Percentiles rank a stretch among this genome's conserved stretches.
Conservation (phyloP, 345 rosid genomes). For the Pistacia vera region DNA sequence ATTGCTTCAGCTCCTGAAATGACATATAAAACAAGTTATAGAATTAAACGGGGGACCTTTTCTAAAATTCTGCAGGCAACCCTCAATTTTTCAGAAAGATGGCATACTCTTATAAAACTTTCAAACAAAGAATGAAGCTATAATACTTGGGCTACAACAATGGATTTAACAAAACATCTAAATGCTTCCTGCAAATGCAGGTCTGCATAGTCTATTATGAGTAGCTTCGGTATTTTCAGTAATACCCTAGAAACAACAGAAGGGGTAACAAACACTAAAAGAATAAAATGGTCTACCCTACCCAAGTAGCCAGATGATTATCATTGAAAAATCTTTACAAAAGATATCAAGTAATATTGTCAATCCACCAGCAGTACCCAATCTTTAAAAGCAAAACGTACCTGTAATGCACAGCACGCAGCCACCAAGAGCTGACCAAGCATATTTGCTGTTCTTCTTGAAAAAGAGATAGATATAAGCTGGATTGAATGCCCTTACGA, state of each 20-base stretch:
- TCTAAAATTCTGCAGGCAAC: slow-evolving; percentile 5
- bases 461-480: slow-evolving; percentile 75
- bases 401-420: slow-evolving; percentile 96
- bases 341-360: neutral
- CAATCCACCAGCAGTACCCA: neutral
- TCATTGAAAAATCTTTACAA: neutral
- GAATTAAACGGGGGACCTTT: neutral
- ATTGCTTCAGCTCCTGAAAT: slow-evolving; percentile 93
- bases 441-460: slow-evolving; percentile 68
- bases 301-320: neutral
- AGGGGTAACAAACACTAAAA: neutral
- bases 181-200: neutral
- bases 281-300: neutral
- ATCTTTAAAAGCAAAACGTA: slow-evolving; percentile 25
- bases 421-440: slow-evolving; percentile 98
- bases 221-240: neutral
- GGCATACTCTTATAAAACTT: neutral
- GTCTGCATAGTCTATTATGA: neutral
- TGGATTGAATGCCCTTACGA: slow-evolving; percentile 84
- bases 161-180: neutral
- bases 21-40: slow-evolving; percentile 5
- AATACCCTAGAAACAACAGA: neutral
- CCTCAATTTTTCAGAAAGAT: neutral
- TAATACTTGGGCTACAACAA: neutral
- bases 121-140: neutral